phyloP scores from a whole-genome alignment of 2,329 filamentous ascomycete species.

The Microdochium paspali region DNA sequence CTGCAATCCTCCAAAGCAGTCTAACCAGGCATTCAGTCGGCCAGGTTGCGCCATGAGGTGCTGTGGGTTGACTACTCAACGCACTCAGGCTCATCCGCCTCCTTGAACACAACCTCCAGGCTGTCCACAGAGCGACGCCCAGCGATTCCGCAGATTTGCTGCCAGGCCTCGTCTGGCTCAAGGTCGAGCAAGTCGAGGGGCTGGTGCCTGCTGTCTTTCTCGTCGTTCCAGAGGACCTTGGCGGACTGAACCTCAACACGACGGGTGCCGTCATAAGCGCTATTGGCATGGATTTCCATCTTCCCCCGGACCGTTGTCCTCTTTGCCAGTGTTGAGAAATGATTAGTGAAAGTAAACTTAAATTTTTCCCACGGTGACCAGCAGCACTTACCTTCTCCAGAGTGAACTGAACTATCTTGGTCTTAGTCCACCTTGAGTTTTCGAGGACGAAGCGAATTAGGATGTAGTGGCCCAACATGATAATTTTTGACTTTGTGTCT shows the following conservation, averaged over 20 bases:
- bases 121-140: not conserved
- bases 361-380: no score
- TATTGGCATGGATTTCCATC: not conserved
- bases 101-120: not conserved
- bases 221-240: not conserved
- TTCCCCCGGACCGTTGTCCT: no score
- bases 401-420: not conserved
- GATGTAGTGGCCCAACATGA: not conserved
- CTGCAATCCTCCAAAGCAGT: no score
- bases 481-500: not conserved
- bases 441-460: not conserved
- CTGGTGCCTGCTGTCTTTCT: not conserved
- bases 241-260: not conserved
- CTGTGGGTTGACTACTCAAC: no score
- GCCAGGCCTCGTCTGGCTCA: not conserved
- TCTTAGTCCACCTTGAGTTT: not conserved
- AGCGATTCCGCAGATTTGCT: not conserved
- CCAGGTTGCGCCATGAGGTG: no score
- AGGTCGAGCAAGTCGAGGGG: not conserved
- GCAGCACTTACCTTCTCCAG: no score
- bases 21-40: no score
- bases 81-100: no score
- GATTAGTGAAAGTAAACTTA: no score
- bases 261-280: not conserved
- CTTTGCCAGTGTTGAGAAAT: no score